A percentile compares a stretch with the other conserved stretches of the same genome.
Evolutionary conservation across 140 eudicot species (phyloP).

Genomic region (Bidens hawaiensis): DNA sequence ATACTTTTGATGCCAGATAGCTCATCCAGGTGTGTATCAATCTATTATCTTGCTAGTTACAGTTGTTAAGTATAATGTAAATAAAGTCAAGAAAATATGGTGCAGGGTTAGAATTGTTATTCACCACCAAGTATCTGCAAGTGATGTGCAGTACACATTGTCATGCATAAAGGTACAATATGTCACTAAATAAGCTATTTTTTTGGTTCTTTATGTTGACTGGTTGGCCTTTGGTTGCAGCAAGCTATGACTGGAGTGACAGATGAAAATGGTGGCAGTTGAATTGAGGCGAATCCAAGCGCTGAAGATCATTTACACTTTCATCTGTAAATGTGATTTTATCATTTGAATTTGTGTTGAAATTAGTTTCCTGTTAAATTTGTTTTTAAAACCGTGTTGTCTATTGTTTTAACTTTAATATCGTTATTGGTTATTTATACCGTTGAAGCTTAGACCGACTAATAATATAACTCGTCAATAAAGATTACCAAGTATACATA

Average conservation of each 20-base stretch:
- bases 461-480: not conserved
- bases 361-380: not conserved
- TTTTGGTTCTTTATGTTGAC: not conserved
- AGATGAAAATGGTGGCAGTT: constrained; percentile 43
- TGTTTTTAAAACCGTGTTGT: not conserved
- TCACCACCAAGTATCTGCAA: constrained; percentile 89
- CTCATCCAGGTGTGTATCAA: constrained; percentile 49
- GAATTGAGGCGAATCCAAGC: constrained; percentile 17
- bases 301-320: constrained; percentile 22
- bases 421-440: not conserved
- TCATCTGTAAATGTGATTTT: constrained; percentile 20
- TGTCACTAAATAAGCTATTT: not conserved
- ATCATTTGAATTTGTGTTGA: constrained; percentile 16
- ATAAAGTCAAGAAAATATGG: not conserved
- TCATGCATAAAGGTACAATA: constrained; percentile 76
- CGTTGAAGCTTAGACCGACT: not conserved
- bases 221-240: constrained; percentile 31
- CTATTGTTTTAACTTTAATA: not conserved
- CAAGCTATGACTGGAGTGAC: constrained; percentile 51
- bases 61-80: not conserved
- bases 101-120: constrained; percentile 74
- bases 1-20: constrained; percentile 67
- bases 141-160: constrained; percentile 68
- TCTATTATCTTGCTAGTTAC: not conserved
- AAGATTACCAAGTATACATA: not conserved